Base-by-base conservation (phyloP, 148 eudicot genomes). In the Rhododendron simsii region DNA sequence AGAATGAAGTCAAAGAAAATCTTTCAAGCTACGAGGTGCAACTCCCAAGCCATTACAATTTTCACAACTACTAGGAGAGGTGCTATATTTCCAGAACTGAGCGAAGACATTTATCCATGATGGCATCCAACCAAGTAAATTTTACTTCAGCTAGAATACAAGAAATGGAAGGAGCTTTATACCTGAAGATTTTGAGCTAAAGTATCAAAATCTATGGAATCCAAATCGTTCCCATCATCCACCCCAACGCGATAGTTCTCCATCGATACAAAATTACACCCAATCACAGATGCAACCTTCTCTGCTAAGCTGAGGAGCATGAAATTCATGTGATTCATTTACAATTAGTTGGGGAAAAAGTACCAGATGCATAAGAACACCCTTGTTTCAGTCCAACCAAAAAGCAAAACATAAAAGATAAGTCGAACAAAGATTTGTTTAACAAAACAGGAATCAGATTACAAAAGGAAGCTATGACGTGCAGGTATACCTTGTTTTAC, bases 261-360 rank as follows among this genome's bases (percentile, higher is more conserved):
- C 99, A 98, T 98, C 33, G 94, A 91, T 74, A 98, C 87, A 73
- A 95, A 93, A 85, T 89, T 90, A 85, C 99, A 98, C 81, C 98
- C 96, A 89, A 98, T 95, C 5, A 98, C 99, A 87, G 99, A 98
- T 86, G 96, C 93, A 75, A 98, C 99, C 93, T 98, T 95, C 92
- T 98, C 99, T 35, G 98, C 92, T 85, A 98, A 91, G 90, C 99
- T 98, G 93, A 93, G 79, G 81, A 88, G 81, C 88, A 95, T 84
- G 51, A 87, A 53, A 91, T 83, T 76, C 30, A 82, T 48, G 59
- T 67, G 45, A 65, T 71, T 67, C 35, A 23, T 84, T 75, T 84
- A 57, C 48, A 87, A 57, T 23, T 73, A 84, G 13, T 48, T 6
- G 26, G 37, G 50, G 11, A 20, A 1, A 33, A 55, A 73, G 37